phyloP scores from a whole-genome alignment of 805 yeast species.

The Wickerhamomyces mucosus region DNA sequence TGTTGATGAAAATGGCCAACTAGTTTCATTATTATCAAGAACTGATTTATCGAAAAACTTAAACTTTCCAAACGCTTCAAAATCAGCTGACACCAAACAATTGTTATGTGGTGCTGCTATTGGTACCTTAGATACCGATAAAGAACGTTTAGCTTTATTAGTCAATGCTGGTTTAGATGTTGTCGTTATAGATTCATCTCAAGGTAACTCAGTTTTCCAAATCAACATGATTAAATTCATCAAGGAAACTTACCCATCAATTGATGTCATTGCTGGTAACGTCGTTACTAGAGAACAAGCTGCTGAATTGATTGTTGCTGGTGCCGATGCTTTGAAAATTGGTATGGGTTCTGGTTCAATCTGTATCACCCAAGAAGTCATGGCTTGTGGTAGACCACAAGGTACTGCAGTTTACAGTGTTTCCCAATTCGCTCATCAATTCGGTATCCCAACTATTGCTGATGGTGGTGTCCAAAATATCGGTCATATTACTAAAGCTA shows the following conservation, averaged over 20 bases:
- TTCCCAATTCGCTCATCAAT: slow-evolving; percentile 84
- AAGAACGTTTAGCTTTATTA: slow-evolving; percentile 69
- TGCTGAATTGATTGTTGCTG: slow-evolving; percentile 86
- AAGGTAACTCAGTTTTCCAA: slow-evolving; percentile 96
- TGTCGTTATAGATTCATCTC: slow-evolving; percentile 90
- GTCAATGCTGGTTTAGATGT: slow-evolving; percentile 97
- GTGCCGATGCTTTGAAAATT: slow-evolving; percentile 96
- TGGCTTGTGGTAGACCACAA: slow-evolving; percentile 99
- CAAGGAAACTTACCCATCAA: slow-evolving; percentile 66
- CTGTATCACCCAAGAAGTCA: slow-evolving; percentile 98
- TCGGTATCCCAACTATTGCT: slow-evolving; percentile 98
- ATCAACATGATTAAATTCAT: slow-evolving; percentile 88
- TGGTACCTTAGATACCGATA: slow-evolving; percentile 89
- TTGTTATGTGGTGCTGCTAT: slow-evolving; percentile 97
- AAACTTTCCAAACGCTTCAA: slow-evolving; percentile 89
- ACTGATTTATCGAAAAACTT: slow-evolving; percentile 96
- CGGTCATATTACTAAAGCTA: slow-evolving; percentile 96
- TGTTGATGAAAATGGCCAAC: slow-evolving; percentile 64
- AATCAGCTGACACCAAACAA: slow-evolving; percentile 88
- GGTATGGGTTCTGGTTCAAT: slow-evolving; percentile 99
- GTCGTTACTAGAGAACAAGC: slow-evolving; percentile 99
- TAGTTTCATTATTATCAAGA: slow-evolving; percentile 85
- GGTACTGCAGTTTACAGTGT: slow-evolving; percentile 98
- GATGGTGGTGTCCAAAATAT: slow-evolving; percentile 99
- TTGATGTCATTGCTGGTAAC: slow-evolving; percentile 94